These are phyloP conservation scores for Saccharomycopsis malanga DNA, from an alignment of 805 yeast genomes.

Conservation along the genomic window DNA sequence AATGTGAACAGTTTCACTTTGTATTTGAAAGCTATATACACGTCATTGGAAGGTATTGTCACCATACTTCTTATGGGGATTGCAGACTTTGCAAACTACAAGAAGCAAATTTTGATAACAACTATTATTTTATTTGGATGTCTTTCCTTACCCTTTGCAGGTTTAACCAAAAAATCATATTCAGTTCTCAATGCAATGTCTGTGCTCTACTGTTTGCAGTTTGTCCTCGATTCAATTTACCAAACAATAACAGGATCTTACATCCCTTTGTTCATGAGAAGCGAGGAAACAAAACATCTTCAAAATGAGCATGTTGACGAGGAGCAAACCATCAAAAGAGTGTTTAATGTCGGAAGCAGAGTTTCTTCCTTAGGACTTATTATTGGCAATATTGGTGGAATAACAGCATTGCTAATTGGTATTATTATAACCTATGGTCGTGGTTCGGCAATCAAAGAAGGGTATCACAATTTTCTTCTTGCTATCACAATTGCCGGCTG, in stretches of 20 bases:
- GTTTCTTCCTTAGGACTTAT: slow-evolving; percentile 35
- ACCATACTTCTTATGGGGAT: slow-evolving; percentile 34
- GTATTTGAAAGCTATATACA: slow-evolving; percentile 33
- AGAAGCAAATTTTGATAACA: slow-evolving; percentile 30
- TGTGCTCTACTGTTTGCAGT: slow-evolving; percentile 30
- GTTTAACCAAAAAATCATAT: slow-evolving; percentile 25
- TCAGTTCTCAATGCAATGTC: slow-evolving; percentile 26
- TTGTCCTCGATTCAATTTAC: slow-evolving; percentile 29
- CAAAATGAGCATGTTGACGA: slow-evolving; percentile 18
- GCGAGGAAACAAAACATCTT: slow-evolving; percentile 19
- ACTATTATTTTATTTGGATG: slow-evolving; percentile 31
- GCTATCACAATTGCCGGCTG: slow-evolving; percentile 36
- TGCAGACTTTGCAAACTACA: slow-evolving; percentile 35
- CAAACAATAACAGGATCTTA: slow-evolving; percentile 36
- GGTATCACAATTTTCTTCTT: slow-evolving; percentile 31
- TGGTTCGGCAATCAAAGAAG: slow-evolving; percentile 26
- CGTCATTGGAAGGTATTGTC: slow-evolving; percentile 34
- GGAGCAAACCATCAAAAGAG: too few species aligned
- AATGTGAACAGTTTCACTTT: slow-evolving; percentile 33
- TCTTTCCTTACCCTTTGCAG: slow-evolving; percentile 33
- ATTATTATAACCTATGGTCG: slow-evolving; percentile 31
- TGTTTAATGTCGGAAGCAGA: too few species aligned
- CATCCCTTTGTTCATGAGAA: slow-evolving; percentile 36
- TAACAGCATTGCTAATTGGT: slow-evolving; percentile 33
- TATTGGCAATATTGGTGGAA: slow-evolving; percentile 33